Base-by-base conservation (phyloP, 2,329 filamentous ascomycete species). In the Simplicillium sp. region DNA sequence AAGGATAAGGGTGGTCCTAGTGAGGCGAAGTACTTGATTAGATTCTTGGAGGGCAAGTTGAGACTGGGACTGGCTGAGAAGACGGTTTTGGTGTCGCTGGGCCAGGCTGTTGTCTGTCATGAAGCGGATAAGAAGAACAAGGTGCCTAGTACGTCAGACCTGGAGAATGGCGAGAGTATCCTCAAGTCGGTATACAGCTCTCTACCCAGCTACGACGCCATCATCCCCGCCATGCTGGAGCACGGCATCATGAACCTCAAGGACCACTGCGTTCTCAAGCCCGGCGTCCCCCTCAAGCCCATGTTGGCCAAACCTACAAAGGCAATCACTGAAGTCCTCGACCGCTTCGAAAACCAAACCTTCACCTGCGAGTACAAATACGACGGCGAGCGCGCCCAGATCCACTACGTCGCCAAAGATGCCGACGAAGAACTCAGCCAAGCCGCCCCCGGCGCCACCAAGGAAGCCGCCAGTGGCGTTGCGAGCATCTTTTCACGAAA, bases 301-400 rank as follows among this genome's bases (percentile, higher is more conserved):
- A 98, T 98, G 92, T 73, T 98, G 67, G 92, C 92, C 15, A 97
- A 97, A 55, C 92, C 92, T 3, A 98, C 92, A 9, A 98, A 98
- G 61, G 89, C 92, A 5, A 96, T 98, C 53, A 95, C 89, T 1
- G 92, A 98, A 64, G 92, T 98, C 1, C 73, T 98, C 11, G 90
- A 98, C 61, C 85, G 92, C 5, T 98, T 98, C 50, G 92, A 97
- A 58, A 81, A 85, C 48, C 92, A 95, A 57, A 84, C 83, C 18
- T 98, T 98, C 55, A 97, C 92, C 1, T 98, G 92, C 65, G 92
- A 98, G 60, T 98, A 94, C 72, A 98, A 98, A 62, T 98, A 98
- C 56, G 92, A 98, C 54, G 92, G 92, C 37, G 92, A 98, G 62
- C 76, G 92, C 57, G 92, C 92, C n/a, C 92, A 98, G 58, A 97